phyloP scores from a whole-genome alignment of 2,329 filamentous ascomycete genomes.

The Daldinia sp. region DNA sequence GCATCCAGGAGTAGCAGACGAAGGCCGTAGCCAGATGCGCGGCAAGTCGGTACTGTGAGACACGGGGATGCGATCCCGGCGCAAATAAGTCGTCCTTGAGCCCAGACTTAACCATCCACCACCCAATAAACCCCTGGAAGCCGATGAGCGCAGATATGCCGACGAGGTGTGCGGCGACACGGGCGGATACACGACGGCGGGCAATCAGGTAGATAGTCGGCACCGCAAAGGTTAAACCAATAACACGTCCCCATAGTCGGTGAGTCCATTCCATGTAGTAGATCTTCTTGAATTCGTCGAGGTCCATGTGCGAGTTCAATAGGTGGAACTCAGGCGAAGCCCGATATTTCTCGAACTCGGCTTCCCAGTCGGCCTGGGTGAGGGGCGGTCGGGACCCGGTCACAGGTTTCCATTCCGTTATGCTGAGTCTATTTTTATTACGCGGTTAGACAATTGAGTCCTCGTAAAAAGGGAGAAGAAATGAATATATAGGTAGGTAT shows the following conservation, averaged over 20 bases:
- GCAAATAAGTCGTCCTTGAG: conserved; percentile 96
- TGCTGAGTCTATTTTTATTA: conserved; percentile 77
- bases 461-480: not conserved
- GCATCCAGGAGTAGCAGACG: conserved; percentile 92
- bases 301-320: conserved; percentile 91
- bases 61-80: conserved; percentile 88
- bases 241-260: conserved; percentile 90
- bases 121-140: conserved; percentile 94
- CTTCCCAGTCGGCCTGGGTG: conserved; percentile 84
- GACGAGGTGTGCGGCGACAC: conserved; percentile 80
- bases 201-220: conserved; percentile 91
- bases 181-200: conserved; percentile 78
- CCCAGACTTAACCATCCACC: conserved; percentile 99
- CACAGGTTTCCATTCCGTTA: conserved; percentile 98
- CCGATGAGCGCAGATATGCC: conserved; percentile 92
- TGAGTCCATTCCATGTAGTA: conserved; percentile 99
- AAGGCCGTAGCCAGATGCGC: conserved; percentile 93
- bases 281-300: conserved; percentile 96
- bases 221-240: conserved; percentile 89
- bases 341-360: conserved; percentile 92
- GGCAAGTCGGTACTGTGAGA: conserved; percentile 93
- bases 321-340: conserved; percentile 92
- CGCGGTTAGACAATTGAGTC: not conserved
- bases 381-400: conserved; percentile 90
- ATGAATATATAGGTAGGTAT: conserved; percentile 54